A percentile compares a stretch with the other conserved stretches of the same genome.
These are phyloP conservation scores for Tagetes erecta DNA, from an alignment of 129 eudicot genomes.

Conservation along the genomic window DNA sequence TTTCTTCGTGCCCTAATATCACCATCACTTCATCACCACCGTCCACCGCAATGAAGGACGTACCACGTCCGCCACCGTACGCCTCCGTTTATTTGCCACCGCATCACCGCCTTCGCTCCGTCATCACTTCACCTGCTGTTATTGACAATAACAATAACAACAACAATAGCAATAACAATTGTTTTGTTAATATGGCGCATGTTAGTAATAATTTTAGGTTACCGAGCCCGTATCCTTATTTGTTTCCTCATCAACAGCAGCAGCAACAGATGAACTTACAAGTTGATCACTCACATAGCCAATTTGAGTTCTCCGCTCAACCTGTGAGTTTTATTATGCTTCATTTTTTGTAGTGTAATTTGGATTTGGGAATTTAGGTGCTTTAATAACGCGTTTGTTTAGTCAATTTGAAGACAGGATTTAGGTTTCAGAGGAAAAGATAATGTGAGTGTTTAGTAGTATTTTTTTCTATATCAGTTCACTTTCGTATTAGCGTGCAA, in stretches of 20 bases:
- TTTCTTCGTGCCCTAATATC: conserved; percentile 35
- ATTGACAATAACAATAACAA: conserved; percentile 4
- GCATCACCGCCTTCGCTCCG: conserved; percentile 66
- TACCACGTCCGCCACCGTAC: conserved; percentile 50
- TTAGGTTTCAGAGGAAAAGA: background rate
- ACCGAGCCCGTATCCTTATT: conserved; percentile 32
- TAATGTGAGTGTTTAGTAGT: background rate
- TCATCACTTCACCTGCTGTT: conserved; percentile 33
- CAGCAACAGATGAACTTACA: conserved; percentile 33
- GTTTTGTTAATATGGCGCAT: conserved; percentile 9
- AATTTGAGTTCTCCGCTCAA: conserved; percentile 30
- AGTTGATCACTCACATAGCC: conserved; percentile 27
- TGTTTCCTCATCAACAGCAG: conserved; percentile 39
- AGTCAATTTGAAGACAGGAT: too few species aligned
- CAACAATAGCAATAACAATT: background rate
- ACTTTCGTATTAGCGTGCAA: background rate
- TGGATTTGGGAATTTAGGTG: conserved; percentile 8
- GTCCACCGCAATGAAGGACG: conserved; percentile 55
- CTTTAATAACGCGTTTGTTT: background rate
- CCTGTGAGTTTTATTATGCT: conserved; percentile 39
- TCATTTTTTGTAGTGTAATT: conserved; percentile 1
- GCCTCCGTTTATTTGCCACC: conserved; percentile 83
- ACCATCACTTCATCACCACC: conserved; percentile 12
- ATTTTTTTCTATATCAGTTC: conserved; percentile 10
- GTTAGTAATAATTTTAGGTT: conserved; percentile 15